Conservation (phyloP, 1,139 yeast species). For the Scheffersomyces illinoinensis region DNA sequence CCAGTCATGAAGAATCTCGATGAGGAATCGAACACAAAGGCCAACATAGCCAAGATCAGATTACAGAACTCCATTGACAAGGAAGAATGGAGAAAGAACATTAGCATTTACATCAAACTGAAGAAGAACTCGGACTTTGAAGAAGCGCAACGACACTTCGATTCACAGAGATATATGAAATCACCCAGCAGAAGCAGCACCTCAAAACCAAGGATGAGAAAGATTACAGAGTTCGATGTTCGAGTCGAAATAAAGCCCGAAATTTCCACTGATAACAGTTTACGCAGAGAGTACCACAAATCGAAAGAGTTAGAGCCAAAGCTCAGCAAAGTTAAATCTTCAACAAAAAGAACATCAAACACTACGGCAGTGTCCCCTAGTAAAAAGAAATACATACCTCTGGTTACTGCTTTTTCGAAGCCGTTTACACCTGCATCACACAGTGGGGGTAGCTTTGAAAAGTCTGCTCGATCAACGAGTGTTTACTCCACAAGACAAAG, state of each 20-base stretch:
- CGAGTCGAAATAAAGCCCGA: slow-evolving; percentile 4
- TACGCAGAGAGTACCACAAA: background rate
- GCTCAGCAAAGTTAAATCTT: background rate
- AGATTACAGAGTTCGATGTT: slow-evolving; percentile 19
- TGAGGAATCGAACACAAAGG: slow-evolving; percentile 15
- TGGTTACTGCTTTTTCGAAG: background rate
- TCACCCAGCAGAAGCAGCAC: background rate
- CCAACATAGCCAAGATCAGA: slow-evolving; percentile 24
- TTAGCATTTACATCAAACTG: slow-evolving; percentile 16
- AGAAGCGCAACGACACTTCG: slow-evolving; percentile 1
- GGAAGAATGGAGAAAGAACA: slow-evolving; percentile 26
- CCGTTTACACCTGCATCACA: background rate
- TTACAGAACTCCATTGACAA: slow-evolving; percentile 31
- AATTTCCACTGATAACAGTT: background rate
- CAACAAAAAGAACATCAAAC: background rate
- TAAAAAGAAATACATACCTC: background rate
- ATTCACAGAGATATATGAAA: background rate
- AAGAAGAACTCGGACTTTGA: slow-evolving; percentile 7
- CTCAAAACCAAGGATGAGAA: background rate
- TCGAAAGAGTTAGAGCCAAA: background rate
- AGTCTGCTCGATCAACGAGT: background rate
- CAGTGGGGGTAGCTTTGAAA: background rate
- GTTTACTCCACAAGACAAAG: background rate
- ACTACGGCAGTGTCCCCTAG: background rate
- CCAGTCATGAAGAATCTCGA: slow-evolving; percentile 26